These are phyloP conservation scores for Microcos paniculata DNA, from an alignment of 345 rosid species.

Conservation along the genomic window DNA sequence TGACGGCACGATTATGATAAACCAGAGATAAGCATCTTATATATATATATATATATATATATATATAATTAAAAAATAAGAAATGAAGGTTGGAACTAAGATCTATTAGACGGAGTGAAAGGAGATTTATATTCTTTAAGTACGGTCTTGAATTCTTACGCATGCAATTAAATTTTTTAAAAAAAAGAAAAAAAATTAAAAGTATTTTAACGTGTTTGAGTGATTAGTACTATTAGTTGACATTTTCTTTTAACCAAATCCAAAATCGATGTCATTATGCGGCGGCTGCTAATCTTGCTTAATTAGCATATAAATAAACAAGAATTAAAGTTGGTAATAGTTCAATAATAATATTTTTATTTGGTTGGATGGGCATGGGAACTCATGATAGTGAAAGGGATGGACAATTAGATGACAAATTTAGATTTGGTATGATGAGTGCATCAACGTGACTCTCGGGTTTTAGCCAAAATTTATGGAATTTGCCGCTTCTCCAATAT, in stretches of 20 bases:
- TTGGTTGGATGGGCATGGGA: not conserved
- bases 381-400: not conserved
- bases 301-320: not conserved
- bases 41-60: too few relatives aligned
- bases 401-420: constrained; percentile 15
- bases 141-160: too few relatives aligned
- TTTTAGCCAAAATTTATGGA: not conserved
- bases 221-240: not conserved
- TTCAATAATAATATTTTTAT: not conserved
- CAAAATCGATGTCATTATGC: constrained; percentile 19
- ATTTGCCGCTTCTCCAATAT: not conserved
- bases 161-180: too few relatives aligned
- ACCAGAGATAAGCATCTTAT: constrained; percentile 6
- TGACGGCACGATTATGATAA: constrained; percentile 53
- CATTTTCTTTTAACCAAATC: constrained; percentile 24
- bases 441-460: not conserved
- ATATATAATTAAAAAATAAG: not conserved
- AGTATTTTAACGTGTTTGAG: constrained; percentile 11
- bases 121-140: too few relatives aligned
- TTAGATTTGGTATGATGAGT: constrained; percentile 12
- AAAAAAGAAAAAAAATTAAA: not conserved
- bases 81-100: constrained; percentile 3
- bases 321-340: not conserved
- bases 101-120: too few relatives aligned
- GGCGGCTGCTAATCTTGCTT: constrained; percentile 22